Evolutionary conservation across 108 stramenopile species (phyloP), one percentile per base, ranked within the genome.

Genomic region (Nannochloropsis granulata): DNA sequence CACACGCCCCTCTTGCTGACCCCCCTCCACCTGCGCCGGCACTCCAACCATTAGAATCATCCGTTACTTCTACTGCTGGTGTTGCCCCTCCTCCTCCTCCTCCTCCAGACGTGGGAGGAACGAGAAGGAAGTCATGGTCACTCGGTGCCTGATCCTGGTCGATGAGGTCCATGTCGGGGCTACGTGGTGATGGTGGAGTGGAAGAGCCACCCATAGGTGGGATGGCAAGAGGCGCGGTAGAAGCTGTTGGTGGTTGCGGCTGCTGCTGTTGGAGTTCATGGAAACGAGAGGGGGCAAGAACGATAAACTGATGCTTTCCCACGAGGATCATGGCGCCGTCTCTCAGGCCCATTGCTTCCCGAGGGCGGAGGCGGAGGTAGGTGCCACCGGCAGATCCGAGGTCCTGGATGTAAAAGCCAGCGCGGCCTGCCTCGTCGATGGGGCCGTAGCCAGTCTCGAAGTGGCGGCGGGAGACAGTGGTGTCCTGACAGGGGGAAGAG

Each of bases 241-340:
- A 13, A 23, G 44, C 11, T 34, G 44, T 13, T 11, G 26, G 79
- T 21, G 43, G 85, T 34, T 81, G 13, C 11, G 80, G n/a, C 82
- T 44, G 13, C 43, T 23, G 23, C 34, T 34, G 34, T 5, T 34
- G 34, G 56, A 71, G 56, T n/a, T 71, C 56, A n/a, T 10, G 56
- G 16, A 71, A 71, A 71, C 56, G 56, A 11, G 56, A 71, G n/a
- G 56, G 56, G n/a, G 56, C 16, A n/a, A 71, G 16, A 24, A 43
- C 81, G 43, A 83, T 45, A 24, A 90, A 43, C 79, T 90, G 89
- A 44, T 90, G 89, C 89, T 90, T 90, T 45, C 89, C 89, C 10
- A 90, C 25, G 81, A 90, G 34, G 24, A 85, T 44, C 78, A 90
- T 87, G 25, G 43, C 80, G 56, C 89, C 89, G 25, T 79, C 44